Conservation (phyloP, 2,329 filamentous ascomycete species). For the Fusarium sterilihyphosum region DNA sequence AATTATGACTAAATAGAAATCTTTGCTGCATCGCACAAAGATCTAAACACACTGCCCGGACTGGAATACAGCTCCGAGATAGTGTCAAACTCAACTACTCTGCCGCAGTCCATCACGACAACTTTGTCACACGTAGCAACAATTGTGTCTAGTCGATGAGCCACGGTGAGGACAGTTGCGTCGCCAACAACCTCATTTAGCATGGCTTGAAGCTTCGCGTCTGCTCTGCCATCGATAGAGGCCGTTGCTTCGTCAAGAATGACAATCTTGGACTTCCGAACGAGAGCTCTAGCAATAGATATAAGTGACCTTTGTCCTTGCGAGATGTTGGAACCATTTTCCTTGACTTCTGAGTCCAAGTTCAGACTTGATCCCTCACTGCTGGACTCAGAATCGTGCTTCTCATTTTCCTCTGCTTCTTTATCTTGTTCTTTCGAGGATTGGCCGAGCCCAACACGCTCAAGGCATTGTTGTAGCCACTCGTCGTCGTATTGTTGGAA, state of each 20-base stretch:
- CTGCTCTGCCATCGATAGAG: slow-evolving; percentile 20
- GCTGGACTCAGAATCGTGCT: background rate
- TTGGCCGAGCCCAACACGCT: background rate
- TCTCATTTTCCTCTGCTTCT: background rate
- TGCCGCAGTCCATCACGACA: slow-evolving; percentile 30
- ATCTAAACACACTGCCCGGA: slow-evolving; percentile 10
- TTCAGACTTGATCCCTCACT: background rate
- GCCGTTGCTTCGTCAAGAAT: slow-evolving; percentile 24
- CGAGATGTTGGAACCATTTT: slow-evolving; percentile 25
- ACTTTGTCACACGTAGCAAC: slow-evolving; percentile 33
- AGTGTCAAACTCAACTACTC: slow-evolving; percentile 27
- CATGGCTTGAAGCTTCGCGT: slow-evolving; percentile 20
- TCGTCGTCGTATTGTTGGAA: slow-evolving; percentile 24
- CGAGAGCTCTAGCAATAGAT: slow-evolving; percentile 20
- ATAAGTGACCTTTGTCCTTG: slow-evolving; percentile 19
- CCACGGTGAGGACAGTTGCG: slow-evolving; percentile 34
- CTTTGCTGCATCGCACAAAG: slow-evolving; percentile 18
- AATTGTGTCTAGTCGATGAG: slow-evolving; percentile 34
- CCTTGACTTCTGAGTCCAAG: slow-evolving; percentile 22
- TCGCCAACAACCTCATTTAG: slow-evolving; percentile 17
- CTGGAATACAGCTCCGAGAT: slow-evolving; percentile 4
- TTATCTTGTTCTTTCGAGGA: background rate
- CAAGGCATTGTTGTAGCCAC: slow-evolving; percentile 16
- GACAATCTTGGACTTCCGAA: slow-evolving; percentile 8
- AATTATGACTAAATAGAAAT: background rate